phyloP scores from a whole-genome alignment of 768 basidiomycete genomes.

The Boletus rubroflammeus region DNA sequence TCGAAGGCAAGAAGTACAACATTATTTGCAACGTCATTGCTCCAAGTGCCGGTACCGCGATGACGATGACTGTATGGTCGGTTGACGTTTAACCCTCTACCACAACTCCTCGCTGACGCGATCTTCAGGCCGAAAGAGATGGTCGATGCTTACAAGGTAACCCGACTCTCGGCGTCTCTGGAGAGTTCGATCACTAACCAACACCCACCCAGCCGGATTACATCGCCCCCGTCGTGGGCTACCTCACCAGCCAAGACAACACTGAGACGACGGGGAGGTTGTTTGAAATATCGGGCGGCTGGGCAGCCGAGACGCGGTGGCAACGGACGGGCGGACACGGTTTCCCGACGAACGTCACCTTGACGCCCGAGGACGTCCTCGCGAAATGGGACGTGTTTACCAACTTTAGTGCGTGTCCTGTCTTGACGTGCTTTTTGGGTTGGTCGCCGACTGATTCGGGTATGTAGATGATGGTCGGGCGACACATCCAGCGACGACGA shows the following conservation, averaged over 20 bases:
- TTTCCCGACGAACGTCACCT: constrained; percentile 74
- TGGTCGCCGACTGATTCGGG: not conserved
- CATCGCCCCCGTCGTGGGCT: constrained; percentile 91
- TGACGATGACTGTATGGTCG: constrained; percentile 80
- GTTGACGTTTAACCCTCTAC: constrained; percentile 18
- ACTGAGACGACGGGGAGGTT: constrained; percentile 65
- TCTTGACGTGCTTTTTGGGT: not conserved
- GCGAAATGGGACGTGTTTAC: constrained; percentile 82
- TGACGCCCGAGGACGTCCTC: constrained; percentile 78
- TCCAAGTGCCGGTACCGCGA: constrained; percentile 85
- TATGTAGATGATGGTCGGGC: constrained; percentile 70
- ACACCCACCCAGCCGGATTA: constrained; percentile 64
- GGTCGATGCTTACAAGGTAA: constrained; percentile 85
- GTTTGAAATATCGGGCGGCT: constrained; percentile 88
- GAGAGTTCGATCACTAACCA: not conserved
- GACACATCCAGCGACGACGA: constrained; percentile 71
- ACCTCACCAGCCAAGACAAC: constrained; percentile 80
- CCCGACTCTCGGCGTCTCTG: not conserved
- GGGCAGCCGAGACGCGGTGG: constrained; percentile 92
- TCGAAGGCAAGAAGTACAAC: constrained; percentile 89
- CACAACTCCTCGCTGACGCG: not conserved
- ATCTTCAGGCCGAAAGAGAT: constrained; percentile 66
- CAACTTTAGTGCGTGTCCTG: constrained; percentile 60
- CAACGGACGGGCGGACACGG: constrained; percentile 83
- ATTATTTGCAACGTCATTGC: constrained; percentile 88